Evolutionary conservation across 108 stramenopile genomes (phyloP).

Genomic region (Nitzschia sp.): DNA sequence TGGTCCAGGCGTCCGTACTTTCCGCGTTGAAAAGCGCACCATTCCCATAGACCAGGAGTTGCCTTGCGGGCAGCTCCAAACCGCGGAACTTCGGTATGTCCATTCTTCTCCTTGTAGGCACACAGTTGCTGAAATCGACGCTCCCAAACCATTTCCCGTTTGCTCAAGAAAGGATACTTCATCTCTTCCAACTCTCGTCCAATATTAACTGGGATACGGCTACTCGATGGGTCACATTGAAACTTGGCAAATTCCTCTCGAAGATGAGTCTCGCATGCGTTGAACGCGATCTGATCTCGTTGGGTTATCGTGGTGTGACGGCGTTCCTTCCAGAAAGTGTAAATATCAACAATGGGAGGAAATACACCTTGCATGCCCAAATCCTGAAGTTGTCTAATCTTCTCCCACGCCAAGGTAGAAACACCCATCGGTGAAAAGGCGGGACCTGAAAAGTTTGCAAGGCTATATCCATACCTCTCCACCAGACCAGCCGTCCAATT

Average conservation of each 20-base stretch:
- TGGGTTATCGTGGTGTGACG: too few species aligned
- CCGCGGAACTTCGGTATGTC: constrained; percentile 53
- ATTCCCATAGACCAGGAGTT: constrained; percentile 35
- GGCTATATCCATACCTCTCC: too few species aligned
- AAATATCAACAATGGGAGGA: too few species aligned
- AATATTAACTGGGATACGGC: background rate
- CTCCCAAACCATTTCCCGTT: constrained; percentile 35
- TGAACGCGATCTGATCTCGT: background rate
- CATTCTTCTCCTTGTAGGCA: constrained; percentile 22
- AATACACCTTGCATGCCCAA: too few species aligned
- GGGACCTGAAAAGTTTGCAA: too few species aligned
- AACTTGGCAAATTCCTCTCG: background rate
- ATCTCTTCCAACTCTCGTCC: constrained; percentile 25
- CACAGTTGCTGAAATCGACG: constrained; percentile 36
- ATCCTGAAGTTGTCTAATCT: too few species aligned
- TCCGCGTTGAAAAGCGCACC: constrained; percentile 58
- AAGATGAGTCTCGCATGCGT: constrained; percentile 5
- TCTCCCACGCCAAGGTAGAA: too few species aligned
- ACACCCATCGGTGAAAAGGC: too few species aligned
- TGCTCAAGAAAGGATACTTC: constrained; percentile 12
- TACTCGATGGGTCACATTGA: too few species aligned
- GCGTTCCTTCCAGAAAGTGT: too few species aligned
- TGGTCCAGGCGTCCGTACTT: constrained; percentile 32
- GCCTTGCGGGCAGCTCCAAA: constrained; percentile 28
- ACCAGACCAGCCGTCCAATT: constrained; percentile 5